Percentiles rank a stretch among this genome's conserved stretches.
Evolutionary conservation across 495 filamentous ascomycete genomes (phyloP).

Genomic region (Neurospora sp.): DNA sequence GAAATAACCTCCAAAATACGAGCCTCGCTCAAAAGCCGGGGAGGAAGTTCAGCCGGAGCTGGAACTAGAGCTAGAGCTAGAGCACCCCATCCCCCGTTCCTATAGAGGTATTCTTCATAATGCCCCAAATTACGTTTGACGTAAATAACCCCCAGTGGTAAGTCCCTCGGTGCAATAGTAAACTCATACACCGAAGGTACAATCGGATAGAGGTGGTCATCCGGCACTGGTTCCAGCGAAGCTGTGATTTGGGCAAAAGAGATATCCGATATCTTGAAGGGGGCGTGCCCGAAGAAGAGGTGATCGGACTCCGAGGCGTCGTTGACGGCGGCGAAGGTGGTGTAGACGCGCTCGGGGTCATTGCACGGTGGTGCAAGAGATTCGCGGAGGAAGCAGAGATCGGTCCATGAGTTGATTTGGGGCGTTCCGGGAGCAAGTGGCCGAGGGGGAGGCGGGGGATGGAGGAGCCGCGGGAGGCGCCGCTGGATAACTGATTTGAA

Average conservation of each 20-base stretch:
- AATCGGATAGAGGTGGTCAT: background rate
- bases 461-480: background rate
- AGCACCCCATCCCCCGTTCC: background rate
- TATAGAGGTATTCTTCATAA: background rate
- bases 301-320: background rate
- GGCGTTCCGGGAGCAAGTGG: background rate
- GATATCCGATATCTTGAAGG: background rate
- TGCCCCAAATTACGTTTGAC: background rate
- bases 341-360: background rate
- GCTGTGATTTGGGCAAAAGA: background rate
- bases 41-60: background rate
- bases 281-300: background rate
- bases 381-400: background rate
- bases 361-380: background rate
- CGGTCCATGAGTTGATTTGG: background rate
- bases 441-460: too few species aligned
- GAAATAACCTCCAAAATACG: background rate
- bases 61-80: too few species aligned
- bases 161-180: background rate
- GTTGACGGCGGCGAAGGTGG: background rate
- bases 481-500: background rate
- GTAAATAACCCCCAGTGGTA: background rate
- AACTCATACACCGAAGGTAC: too few species aligned
- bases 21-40: background rate
- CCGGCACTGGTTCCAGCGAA: background rate